Evolutionary conservation across 352 stramenopile genomes (phyloP).

Genomic region (Achlya hypogyna): DNA sequence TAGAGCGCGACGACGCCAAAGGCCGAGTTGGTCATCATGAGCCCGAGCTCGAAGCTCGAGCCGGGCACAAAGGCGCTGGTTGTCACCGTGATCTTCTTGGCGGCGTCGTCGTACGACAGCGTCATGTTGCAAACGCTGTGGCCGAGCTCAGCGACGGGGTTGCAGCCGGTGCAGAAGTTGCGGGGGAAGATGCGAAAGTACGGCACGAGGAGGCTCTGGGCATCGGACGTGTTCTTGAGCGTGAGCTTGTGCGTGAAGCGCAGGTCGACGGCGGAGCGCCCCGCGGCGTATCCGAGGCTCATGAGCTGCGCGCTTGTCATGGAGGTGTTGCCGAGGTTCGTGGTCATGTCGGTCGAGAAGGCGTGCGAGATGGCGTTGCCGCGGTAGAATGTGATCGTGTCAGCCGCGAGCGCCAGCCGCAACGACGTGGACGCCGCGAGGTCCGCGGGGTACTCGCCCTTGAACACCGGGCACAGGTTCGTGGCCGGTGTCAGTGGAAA

Average conservation of each 20-base stretch:
- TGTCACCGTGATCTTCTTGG: not conserved
- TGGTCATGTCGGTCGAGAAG: not conserved
- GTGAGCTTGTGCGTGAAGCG: not conserved
- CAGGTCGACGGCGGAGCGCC: conserved; percentile 2
- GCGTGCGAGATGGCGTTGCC: not conserved
- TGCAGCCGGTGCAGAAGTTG: conserved; percentile 16
- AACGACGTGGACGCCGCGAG: not conserved
- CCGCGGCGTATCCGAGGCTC: not conserved
- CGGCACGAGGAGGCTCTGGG: not conserved
- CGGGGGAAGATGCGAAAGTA: conserved; percentile 4
- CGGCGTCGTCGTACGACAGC: not conserved
- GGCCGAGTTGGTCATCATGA: conserved; percentile 1
- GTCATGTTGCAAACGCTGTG: conserved; percentile 9
- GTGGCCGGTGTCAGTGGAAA: not conserved
- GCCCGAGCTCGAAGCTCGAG: not conserved
- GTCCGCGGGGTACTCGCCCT: not conserved
- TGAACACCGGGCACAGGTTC: not conserved
- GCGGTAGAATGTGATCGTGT: not conserved
- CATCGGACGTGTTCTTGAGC: not conserved
- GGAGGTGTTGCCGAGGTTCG: not conserved
- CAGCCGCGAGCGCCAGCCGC: not conserved
- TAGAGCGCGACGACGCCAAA: not conserved
- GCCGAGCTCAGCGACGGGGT: conserved; percentile 3
- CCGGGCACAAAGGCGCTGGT: not conserved
- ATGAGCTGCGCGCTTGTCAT: not conserved